A percentile compares a stretch with the other conserved stretches of the same genome.
Evolutionary conservation across 129 eudicot genomes (phyloP).

Genomic region (Artemisia tridentata): DNA sequence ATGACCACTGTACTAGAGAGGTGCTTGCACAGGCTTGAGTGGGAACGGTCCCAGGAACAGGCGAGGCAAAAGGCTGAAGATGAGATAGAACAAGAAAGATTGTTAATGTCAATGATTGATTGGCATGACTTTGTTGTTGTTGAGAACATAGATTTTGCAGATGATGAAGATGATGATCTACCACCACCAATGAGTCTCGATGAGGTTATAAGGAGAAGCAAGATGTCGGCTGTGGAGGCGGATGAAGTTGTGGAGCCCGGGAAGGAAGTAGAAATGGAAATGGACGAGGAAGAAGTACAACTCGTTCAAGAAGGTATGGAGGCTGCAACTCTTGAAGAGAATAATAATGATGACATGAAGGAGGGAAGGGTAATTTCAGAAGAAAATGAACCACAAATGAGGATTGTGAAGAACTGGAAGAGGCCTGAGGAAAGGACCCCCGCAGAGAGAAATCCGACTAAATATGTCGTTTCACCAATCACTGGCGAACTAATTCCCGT

Average conservation of each 20-base stretch:
- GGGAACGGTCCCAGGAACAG: constrained; percentile 7
- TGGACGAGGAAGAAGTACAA: constrained; percentile 94
- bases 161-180: constrained; percentile 84
- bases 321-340: constrained; percentile 80
- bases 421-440: constrained; percentile 83
- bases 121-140: constrained; percentile 98
- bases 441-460: constrained; percentile 69
- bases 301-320: constrained; percentile 87
- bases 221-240: constrained; percentile 55
- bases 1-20: constrained; percentile 84
- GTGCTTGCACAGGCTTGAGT: constrained; percentile 26
- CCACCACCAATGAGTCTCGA: constrained; percentile 92
- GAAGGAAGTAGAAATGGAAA: constrained; percentile 92
- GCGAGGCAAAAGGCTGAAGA: constrained; percentile 87
- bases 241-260: constrained; percentile 75
- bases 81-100: constrained; percentile 80
- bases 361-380: constrained; percentile 36
- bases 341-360: constrained; percentile 37
- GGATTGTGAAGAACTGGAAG: constrained; percentile 88
- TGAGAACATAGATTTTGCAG: constrained; percentile 85
- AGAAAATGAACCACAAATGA: constrained; percentile 78
- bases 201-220: constrained; percentile 89
- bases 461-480: constrained; percentile 77
- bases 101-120: constrained; percentile 88
- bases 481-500: constrained; percentile 83